Conservation (phyloP, 208 protist genomes). For the Tritrichomonas musculus region DNA sequence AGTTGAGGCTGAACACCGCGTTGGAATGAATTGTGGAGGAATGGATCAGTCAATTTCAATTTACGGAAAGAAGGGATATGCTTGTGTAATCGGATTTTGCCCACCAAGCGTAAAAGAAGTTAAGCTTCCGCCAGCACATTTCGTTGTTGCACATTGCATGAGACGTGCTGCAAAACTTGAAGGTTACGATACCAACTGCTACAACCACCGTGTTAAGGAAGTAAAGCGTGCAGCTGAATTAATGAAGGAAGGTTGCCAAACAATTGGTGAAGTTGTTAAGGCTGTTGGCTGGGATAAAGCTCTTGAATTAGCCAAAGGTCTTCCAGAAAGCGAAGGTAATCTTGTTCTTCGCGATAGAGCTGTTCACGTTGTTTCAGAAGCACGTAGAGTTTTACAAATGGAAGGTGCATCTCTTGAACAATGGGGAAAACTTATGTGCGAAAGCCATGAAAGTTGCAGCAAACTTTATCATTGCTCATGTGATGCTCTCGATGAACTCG, state of each 20-base stretch:
- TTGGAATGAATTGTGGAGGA: background rate
- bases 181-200: background rate
- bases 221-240: background rate
- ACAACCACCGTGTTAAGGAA: background rate
- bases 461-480: background rate
- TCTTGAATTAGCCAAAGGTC: background rate
- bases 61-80: background rate
- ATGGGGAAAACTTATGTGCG: background rate
- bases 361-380: background rate
- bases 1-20: background rate
- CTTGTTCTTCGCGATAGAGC: background rate
- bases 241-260: background rate
- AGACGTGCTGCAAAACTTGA: background rate
- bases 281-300: background rate
- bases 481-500: background rate
- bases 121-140: background rate
- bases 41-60: slow-evolving; percentile 19
- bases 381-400: background rate
- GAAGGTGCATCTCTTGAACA: background rate
- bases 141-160: background rate
- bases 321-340: background rate
- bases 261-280: background rate
- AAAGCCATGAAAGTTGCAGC: background rate
- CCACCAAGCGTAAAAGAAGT: background rate
- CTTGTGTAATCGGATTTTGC: background rate